Base-by-base conservation (phyloP, 805 yeast genomes). In the Nakazawaea ernobii region DNA sequence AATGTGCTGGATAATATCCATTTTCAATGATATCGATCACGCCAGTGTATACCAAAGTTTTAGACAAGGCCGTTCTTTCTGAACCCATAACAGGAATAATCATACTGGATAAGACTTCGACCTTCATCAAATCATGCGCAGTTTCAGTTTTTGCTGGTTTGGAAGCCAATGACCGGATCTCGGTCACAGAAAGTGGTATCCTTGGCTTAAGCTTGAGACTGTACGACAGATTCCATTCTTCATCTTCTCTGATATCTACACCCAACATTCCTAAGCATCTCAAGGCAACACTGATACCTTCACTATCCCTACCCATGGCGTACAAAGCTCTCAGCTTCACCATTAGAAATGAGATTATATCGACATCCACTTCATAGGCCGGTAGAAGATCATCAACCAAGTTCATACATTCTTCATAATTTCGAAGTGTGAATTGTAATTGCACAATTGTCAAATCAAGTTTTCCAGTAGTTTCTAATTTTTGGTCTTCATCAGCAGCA, bases 31-130 rank as follows among this genome's bases (percentile, higher is more conserved):
- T 63, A 30, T 69, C 55, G 8, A 59, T 46, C 0, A 74, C 61
- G 5, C 67, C 54, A 37, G 66, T 65, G 5, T 63, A 61, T 6
- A 66, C 59, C 7, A 73, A 45, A 5, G 68, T 60, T 32, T 60
- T 50, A 4, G 67, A 53, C 6, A 74, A 58, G 14, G 55, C 49
- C 2, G 57, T 42, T 29, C 62, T 57, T 0, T 61, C 61, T 6
- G 60, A 43, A 8, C 59, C 50, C 39, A 67, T 59, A 0, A 69
- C 56, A 0, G 72, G 69, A 10, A 63, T 53, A 4, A 74, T 55
- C 28, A 75, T 48, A 29, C 68, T 72, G 39, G 67, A 53, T 13
- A 75, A 60, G 26, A 75, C 58, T 47, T 73, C 75, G 29, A 70
- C 73, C 1, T n/a, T 24, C 24, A 41, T 13, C 8, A 40, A 9